Evolutionary conservation across 140 eudicot genomes (phyloP).

Genomic region (Cichorium intybus): DNA sequence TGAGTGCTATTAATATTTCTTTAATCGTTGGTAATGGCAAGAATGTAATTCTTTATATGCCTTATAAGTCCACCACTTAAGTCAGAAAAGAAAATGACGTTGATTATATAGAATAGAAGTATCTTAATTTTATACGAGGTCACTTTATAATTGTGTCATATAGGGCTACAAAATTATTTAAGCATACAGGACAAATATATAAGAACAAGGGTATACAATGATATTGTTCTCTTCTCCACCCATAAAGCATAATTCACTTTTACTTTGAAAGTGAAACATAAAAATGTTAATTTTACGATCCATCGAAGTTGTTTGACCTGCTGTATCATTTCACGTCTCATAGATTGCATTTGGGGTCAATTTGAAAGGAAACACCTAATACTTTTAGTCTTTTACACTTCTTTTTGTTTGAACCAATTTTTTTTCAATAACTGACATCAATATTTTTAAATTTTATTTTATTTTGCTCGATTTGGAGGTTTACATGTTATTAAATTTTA

Average conservation of each 20-base stretch:
- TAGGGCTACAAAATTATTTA: background rate
- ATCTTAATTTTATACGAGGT: background rate
- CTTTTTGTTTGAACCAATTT: too few species aligned
- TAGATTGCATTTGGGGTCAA: background rate
- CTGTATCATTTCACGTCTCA: background rate
- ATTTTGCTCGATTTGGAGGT: too few species aligned
- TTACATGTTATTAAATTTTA: too few species aligned
- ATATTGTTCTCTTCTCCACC: constrained; percentile 32
- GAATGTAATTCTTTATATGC: background rate
- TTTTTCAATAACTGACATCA: too few species aligned
- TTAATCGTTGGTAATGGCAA: background rate
- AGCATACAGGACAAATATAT: constrained; percentile 8
- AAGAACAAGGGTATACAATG: constrained; percentile 30
- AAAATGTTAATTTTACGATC: background rate
- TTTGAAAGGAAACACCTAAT: too few species aligned
- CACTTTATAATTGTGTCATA: background rate
- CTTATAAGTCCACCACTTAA: constrained; percentile 13
- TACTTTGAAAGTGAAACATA: constrained; percentile 19
- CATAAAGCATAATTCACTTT: constrained; percentile 16
- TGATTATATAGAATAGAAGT: background rate
- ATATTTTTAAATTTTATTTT: too few species aligned
- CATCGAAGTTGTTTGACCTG: background rate
- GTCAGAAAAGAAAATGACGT: constrained; percentile 26
- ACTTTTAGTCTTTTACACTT: too few species aligned
- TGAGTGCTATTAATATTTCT: background rate